phyloP scores from a whole-genome alignment of 352 stramenopile species.

The Phytophthora fragariaefolia region DNA sequence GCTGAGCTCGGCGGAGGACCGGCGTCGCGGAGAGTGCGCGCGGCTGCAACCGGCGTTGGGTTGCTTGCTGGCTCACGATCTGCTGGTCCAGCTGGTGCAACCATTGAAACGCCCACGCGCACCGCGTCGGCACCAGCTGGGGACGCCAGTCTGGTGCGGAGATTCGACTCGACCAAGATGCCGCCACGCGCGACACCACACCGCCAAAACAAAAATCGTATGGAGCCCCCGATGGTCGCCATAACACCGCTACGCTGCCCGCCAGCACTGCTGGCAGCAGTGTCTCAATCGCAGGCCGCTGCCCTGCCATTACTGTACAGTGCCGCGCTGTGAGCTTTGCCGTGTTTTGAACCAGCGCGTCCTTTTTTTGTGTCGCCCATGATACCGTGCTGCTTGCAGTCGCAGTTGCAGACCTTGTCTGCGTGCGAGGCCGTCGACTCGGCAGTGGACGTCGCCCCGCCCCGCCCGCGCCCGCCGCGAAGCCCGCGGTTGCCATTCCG shows the following conservation, averaged over 20 bases:
- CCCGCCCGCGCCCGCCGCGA: slow-evolving; percentile 14
- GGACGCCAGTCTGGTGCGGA: not conserved
- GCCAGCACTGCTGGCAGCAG: no score
- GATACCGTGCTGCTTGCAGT: no score
- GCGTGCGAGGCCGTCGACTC: no score
- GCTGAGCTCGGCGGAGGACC: not conserved
- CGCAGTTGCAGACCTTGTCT: no score
- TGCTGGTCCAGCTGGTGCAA: not conserved
- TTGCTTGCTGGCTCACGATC: not conserved
- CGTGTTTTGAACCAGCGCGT: no score
- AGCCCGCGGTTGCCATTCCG: slow-evolving; percentile 19
- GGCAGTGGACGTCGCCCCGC: slow-evolving; percentile 16
- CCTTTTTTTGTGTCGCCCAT: no score
- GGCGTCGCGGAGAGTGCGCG: not conserved
- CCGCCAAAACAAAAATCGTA: no score
- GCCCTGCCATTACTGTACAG: no score
- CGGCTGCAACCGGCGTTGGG: not conserved
- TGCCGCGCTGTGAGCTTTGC: no score
- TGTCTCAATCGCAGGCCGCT: no score
- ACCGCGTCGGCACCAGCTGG: not conserved
- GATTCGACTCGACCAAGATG: slow-evolving; percentile 3
- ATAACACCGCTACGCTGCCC: no score
- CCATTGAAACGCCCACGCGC: not conserved
- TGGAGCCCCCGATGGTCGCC: no score
- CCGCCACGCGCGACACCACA: not conserved